A percentile compares a stretch with the other conserved stretches of the same genome.
phyloP scores from a whole-genome alignment of 495 filamentous ascomycete species.

The Hypoxylon subgilvum region DNA sequence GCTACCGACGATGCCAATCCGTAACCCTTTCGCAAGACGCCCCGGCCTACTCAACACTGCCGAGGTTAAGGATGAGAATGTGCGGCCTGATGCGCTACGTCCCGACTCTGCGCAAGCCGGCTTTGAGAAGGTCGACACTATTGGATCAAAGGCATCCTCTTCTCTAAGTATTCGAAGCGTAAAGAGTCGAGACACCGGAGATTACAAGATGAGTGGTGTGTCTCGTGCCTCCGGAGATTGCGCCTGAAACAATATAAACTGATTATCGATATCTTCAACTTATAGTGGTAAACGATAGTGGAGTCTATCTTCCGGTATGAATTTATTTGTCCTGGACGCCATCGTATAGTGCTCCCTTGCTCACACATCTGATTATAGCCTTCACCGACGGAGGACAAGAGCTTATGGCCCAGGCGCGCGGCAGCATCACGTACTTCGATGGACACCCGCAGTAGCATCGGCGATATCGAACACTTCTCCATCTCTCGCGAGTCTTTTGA shows the following conservation, averaged over 20 bases:
- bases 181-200: slow-evolving; percentile 64
- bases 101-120: slow-evolving; percentile 46
- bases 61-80: slow-evolving; percentile 59
- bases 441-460: slow-evolving; percentile 69
- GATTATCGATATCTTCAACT: slow-evolving; percentile 17
- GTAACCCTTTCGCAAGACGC: slow-evolving; percentile 73
- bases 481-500: slow-evolving; percentile 98
- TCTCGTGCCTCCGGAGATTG: slow-evolving; percentile 13
- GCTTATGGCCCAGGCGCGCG: slow-evolving; percentile 80
- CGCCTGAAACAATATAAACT: slow-evolving; percentile 21
- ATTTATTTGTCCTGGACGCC: not conserved
- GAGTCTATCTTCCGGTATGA: slow-evolving; percentile 90
- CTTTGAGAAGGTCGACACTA: slow-evolving; percentile 61
- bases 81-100: slow-evolving; percentile 51
- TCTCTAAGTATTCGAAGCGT: slow-evolving; percentile 67
- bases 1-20: slow-evolving; percentile 68
- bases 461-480: slow-evolving; percentile 90
- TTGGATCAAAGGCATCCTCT: slow-evolving; percentile 62
- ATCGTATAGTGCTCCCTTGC: not conserved
- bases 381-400: slow-evolving; percentile 84
- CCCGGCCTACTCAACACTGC: slow-evolving; percentile 47
- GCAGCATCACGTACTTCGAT: slow-evolving; percentile 70
- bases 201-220: slow-evolving; percentile 86
- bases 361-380: slow-evolving; percentile 61
- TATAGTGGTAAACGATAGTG: slow-evolving; percentile 93